phyloP scores from a whole-genome alignment of 2,329 filamentous ascomycete species.

The Aspergillus texensis region DNA sequence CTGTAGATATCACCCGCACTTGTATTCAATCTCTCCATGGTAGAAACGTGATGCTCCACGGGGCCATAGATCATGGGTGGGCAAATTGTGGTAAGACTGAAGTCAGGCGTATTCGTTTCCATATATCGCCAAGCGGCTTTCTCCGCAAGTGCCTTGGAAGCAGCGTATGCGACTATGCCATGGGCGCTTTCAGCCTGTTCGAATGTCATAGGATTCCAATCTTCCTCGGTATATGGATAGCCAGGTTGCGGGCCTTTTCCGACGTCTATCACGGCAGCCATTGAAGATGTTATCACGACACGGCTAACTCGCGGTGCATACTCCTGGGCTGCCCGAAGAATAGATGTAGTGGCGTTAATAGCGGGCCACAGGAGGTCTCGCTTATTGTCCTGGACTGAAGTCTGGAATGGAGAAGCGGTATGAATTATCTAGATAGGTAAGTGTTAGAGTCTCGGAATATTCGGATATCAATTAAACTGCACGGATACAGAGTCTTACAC shows the following conservation, averaged over 20 bases:
- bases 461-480: too few species aligned
- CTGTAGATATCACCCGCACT: background rate
- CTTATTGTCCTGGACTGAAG: background rate
- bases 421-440: background rate
- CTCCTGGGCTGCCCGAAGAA: background rate
- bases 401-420: background rate
- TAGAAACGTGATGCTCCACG: background rate
- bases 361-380: constrained; percentile 7
- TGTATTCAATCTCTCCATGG: background rate
- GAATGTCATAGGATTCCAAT: constrained; percentile 1
- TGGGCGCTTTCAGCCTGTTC: too few species aligned
- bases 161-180: too few species aligned
- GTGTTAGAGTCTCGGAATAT: too few species aligned
- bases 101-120: background rate
- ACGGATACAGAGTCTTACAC: background rate
- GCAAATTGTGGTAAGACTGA: constrained; percentile 8
- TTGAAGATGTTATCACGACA: constrained; percentile 10
- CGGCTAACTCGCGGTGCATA: background rate
- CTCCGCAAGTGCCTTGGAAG: constrained; percentile 9
- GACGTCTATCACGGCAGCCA: constrained; percentile 1
- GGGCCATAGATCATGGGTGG: constrained; percentile 9
- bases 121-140: constrained; percentile 11
- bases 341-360: background rate
- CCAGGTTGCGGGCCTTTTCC: background rate
- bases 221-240: constrained; percentile 1